Evolutionary conservation across 129 eudicot species (phyloP).

Genomic region (Artemisia tridentata): DNA sequence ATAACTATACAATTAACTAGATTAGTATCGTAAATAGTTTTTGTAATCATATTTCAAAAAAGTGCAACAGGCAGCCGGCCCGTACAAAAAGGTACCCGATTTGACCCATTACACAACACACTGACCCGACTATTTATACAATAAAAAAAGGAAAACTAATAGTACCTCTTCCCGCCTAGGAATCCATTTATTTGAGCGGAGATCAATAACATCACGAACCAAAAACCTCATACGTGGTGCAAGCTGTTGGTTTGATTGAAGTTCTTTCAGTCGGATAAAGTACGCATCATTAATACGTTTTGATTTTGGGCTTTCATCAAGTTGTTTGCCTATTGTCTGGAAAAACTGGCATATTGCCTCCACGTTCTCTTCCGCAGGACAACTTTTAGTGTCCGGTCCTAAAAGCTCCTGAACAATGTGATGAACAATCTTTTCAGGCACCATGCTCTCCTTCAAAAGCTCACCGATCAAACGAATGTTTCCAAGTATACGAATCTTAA

Average conservation of each 20-base stretch:
- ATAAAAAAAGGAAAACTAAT: neutral
- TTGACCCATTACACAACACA: neutral
- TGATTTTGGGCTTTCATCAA: conserved; percentile 68
- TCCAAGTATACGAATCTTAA: conserved; percentile 80
- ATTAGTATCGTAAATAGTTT: too few species aligned
- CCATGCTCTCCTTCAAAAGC: conserved; percentile 91
- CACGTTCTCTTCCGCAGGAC: conserved; percentile 81
- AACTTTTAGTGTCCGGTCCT: conserved; percentile 57
- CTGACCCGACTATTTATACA: neutral
- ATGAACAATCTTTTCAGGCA: conserved; percentile 83
- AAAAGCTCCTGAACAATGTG: conserved; percentile 93
- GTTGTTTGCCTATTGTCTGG: conserved; percentile 75
- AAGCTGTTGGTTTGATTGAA: conserved; percentile 52
- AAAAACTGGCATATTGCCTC: conserved; percentile 87
- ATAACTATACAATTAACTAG: too few species aligned
- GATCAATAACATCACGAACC: conserved; percentile 73
- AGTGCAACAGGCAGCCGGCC: neutral
- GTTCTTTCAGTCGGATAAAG: conserved; percentile 58
- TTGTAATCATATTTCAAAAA: too few species aligned
- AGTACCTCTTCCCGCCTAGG: conserved; percentile 80
- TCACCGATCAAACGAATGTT: conserved; percentile 89
- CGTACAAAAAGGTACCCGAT: neutral
- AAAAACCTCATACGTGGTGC: conserved; percentile 64
- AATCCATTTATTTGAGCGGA: conserved; percentile 65
- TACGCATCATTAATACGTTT: conserved; percentile 61